Evolutionary conservation across 2,329 filamentous ascomycete species (phyloP).

Genomic region (Gliomastix tumulicola): DNA sequence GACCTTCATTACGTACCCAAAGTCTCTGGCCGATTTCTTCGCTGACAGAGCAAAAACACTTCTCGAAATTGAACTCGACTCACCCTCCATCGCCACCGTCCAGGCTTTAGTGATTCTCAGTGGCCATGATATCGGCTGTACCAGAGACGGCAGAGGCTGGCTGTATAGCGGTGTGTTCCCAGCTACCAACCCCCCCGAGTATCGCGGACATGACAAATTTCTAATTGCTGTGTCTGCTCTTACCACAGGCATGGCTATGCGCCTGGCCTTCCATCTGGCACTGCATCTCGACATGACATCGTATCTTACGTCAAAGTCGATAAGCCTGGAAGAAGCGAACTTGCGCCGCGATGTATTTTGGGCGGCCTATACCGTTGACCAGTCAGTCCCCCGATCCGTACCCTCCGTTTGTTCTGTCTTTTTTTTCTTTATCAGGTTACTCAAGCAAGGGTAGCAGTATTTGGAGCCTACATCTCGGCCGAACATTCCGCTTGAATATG

Average conservation of each 20-base stretch:
- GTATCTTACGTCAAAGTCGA: conserved; percentile 12
- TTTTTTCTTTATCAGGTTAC: too few relatives aligned
- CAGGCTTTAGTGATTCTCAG: conserved; percentile 16
- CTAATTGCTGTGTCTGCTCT: conserved; percentile 9
- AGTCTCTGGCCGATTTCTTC: conserved; percentile 20
- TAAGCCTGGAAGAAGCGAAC: conserved; percentile 15
- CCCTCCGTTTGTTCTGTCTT: too few relatives aligned
- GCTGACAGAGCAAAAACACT: conserved; percentile 15
- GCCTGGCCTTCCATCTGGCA: conserved; percentile 15
- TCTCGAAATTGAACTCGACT: conserved; percentile 16
- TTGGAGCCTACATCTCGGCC: conserved; percentile 16
- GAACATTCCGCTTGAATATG: conserved; percentile 15
- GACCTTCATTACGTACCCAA: conserved; percentile 17
- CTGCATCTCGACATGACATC: conserved; percentile 15
- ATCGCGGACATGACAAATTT: too few relatives aligned
- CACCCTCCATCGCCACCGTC: conserved; percentile 14
- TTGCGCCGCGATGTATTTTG: conserved; percentile 18
- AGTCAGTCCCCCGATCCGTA: conserved; percentile 13
- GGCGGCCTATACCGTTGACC: conserved; percentile 19
- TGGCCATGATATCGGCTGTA: conserved; percentile 15
- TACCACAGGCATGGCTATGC: conserved; percentile 17
- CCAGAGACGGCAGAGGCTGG: conserved; percentile 16
- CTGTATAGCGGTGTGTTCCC: conserved; percentile 13
- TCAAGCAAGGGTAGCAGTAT: too few relatives aligned
- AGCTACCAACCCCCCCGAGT: not conserved